Base-by-base conservation (phyloP, 2,329 filamentous ascomycete species). In the Pestalotiopsis sp. region DNA sequence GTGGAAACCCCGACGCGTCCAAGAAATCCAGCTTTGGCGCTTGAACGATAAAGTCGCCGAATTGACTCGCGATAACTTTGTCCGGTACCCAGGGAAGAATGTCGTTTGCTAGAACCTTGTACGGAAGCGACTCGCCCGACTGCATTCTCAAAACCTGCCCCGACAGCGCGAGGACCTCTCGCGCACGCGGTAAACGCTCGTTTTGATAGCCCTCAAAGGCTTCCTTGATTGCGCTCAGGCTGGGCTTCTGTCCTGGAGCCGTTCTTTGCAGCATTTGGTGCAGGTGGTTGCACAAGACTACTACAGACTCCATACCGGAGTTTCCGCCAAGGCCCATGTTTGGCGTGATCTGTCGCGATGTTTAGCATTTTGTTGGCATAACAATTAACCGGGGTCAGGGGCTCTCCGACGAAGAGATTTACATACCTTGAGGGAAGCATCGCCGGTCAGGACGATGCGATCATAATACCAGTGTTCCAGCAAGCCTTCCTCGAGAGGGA, bases 361-460 rank as follows among this genome's bases (percentile, higher is more conserved):
- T 31, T 59, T 20, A 39, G 27, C 7, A 49, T 41, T n/a, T 58
- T 12, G 13, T 39, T 25, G 4, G 6, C 9, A 59, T 3, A 25
- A 25, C 25, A 25, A 25, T 25, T 4, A 25, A 25, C 3, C 25
- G 25, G 25, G 4, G 25, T 25, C 25, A 3, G 25, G 25, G 25
- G 14, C 27, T 36, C 20, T 13, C n/a, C 56, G 64, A 49, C 38
- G 25, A 38, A 39, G 6, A 23, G 6, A 41, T 65, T 76, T 78
- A 63, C 39, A 14, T 74, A 80, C 75, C 76, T 78, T 82, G 70
- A 82, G 79, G 4, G 74, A 77, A 5, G 79, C 74, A 69, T 82
- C 81, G 4, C 81, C 80, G 4, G 80, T 75, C 0, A 78, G 69
- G 7, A 81, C 75, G 17, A 79, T 76, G 13, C 80, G 72, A 7